Base-by-base conservation (phyloP, 1,284 basidiomycete species). In the Malassezia equina region DNA sequence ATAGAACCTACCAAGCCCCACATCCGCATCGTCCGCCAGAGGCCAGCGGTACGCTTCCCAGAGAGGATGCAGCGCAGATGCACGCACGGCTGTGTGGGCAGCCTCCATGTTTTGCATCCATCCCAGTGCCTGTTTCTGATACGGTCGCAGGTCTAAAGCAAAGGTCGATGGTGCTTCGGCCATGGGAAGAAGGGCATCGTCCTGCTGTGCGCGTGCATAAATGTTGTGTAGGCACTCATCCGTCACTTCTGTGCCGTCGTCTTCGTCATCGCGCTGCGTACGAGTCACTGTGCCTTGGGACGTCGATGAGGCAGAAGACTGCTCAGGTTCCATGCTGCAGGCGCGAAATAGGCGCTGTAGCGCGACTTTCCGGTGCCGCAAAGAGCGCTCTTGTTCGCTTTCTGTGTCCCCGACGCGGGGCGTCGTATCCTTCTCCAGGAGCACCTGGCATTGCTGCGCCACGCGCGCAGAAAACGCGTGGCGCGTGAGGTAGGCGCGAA, bases 111-210 rank as follows among this genome's bases (percentile, higher is more conserved):
- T 86, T 61, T 83, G 79, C 90, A 96, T 91, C 91, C 93, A 98
- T 36, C 87, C 88, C 62, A 96, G 78, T 2, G 90, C 91, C 75
- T 98, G 91, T 68, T 90, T 94, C 70, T 96, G 93, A 76, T 98
- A 98, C 1, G 75, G 71, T 42, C 90, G 82, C 25, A 96, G 76
- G 0, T 79, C 84, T 45, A 95, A 79, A 0, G 82, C 79, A 75
- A 98, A 98, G 0, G 84, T 82, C 2, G 83, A 79, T 1, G 84
- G 79, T 4, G 91, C 87, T 28, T 93, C 85, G 80, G 87, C 88
- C 73, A 86, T 85, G 19, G 80, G 81, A 75, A 98, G 81, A 23
- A 78, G 78, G 17, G 78, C 81, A 71, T 94, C 90, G 59, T 88
- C 81, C 63, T 81, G 80, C 51, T 71, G 69, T 0, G 91, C 91